These are phyloP conservation scores for Pochonia chlamydosporia DNA, from an alignment of 2,329 filamentous ascomycete genomes.

Conservation along the genomic window DNA sequence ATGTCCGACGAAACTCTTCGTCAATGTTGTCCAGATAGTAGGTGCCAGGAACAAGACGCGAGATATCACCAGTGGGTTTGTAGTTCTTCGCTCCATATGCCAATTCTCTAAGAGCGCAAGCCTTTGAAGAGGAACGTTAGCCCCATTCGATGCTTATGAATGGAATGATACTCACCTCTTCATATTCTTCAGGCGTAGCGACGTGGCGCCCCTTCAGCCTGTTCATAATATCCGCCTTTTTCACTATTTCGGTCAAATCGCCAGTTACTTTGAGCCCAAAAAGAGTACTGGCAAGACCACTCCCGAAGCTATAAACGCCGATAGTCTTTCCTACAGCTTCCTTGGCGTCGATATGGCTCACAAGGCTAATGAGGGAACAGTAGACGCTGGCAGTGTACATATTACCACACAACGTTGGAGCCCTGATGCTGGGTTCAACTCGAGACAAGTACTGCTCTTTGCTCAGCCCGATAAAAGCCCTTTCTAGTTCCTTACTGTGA, in stretches of 20 bases:
- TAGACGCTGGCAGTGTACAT: conserved; percentile 1
- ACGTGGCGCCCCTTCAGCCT: neutral
- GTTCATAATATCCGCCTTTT: neutral
- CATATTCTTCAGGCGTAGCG: neutral
- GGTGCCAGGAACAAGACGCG: neutral
- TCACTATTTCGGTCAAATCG: neutral
- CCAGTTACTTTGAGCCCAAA: neutral
- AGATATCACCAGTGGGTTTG: neutral
- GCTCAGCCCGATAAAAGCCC: neutral
- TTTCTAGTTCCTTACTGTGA: neutral
- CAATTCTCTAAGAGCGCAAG: neutral
- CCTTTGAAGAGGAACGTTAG: neutral
- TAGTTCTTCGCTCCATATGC: neutral
- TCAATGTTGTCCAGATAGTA: conserved; percentile 1
- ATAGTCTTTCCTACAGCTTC: neutral
- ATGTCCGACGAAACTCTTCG: neutral
- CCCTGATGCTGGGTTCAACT: neutral
- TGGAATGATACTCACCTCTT: neutral
- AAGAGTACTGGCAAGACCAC: neutral
- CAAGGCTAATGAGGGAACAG: neutral
- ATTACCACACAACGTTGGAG: neutral
- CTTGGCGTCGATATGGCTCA: neutral
- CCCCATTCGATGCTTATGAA: neutral
- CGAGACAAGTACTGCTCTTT: neutral
- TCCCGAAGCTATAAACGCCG: neutral